Evolutionary conservation across 768 basidiomycete species (phyloP), one percentile per base, ranked within the genome.

Genomic region (Phylloporus sp.): DNA sequence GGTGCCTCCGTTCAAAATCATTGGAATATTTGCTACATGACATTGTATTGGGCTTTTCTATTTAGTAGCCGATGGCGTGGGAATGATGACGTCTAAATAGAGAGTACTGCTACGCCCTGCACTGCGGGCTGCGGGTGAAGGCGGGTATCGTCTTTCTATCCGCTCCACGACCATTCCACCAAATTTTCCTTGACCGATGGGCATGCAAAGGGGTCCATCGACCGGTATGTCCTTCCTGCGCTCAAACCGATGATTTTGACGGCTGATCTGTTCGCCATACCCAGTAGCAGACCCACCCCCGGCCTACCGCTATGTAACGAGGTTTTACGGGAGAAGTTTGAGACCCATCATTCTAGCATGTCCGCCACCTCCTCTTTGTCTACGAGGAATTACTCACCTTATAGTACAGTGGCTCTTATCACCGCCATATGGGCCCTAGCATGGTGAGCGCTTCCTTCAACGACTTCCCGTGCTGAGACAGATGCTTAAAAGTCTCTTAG

Each of bases 1-100:
- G 43, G 84, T 93, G 8, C 79, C 85, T 8, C 71, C 80, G 36
- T 97, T 97, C 76, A 95, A 88, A 71, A 82, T 98, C 53, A 77
- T 96, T 27, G 95, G 95, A 32, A 76, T 97, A 54, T 96, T 93
- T 64, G 71, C 90, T 35, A 86, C 86, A 42, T 93, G 66, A 65
- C 24, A n/a, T n/a, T n/a, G n/a, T n/a, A n/a, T n/a, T n/a, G n/a
- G n/a, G n/a, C n/a, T n/a, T n/a, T n/a, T n/a, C n/a, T n/a, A n/a
- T n/a, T n/a, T n/a, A n/a, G n/a, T n/a, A n/a, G n/a, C n/a, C n/a
- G 17, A 28, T 53, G 48, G 61, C 58, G 61, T 62, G 61, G 33
- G 53, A 62, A 61, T 2, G 0, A 38, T 62, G 61, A 61, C 56
- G 52, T 53, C 28, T 2, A 5, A 37, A 50, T 22, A 17, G 56